These are phyloP conservation scores for Climacium dendroides DNA, from an alignment of 225 moss, liverwort and hornwort species.

Conservation along the genomic window DNA sequence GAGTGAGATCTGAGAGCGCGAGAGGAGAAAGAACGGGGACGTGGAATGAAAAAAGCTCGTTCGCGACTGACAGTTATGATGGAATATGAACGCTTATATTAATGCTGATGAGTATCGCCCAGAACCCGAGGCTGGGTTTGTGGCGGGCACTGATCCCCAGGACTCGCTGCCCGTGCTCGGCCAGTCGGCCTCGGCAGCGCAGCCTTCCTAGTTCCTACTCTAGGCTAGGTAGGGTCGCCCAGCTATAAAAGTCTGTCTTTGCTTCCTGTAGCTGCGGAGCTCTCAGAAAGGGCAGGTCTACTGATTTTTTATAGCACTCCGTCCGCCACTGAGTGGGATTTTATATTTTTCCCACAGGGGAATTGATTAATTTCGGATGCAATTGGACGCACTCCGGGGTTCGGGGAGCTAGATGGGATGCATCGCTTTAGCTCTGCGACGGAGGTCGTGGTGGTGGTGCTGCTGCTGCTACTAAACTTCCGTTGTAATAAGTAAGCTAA, in stretches of 20 bases:
- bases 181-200: neutral
- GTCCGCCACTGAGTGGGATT: neutral
- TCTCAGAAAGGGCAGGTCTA: neutral
- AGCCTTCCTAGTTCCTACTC: neutral
- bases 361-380: neutral
- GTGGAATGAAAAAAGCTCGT: neutral
- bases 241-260: neutral
- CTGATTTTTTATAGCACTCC: neutral
- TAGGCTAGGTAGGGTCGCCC: neutral
- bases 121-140: neutral
- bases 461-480: neutral
- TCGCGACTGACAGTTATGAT: neutral
- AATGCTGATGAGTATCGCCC: neutral
- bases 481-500: neutral
- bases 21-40: no score
- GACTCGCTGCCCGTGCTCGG: neutral
- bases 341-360: neutral
- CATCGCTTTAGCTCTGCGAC: neutral
- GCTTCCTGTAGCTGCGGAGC: neutral
- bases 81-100: neutral
- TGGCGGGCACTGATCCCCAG: constrained; percentile 14
- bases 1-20: neutral
- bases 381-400: neutral
- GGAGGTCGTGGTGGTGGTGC: neutral
- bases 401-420: neutral